Conservation (phyloP, 441 rosid species). For the Iberis amara region DNA sequence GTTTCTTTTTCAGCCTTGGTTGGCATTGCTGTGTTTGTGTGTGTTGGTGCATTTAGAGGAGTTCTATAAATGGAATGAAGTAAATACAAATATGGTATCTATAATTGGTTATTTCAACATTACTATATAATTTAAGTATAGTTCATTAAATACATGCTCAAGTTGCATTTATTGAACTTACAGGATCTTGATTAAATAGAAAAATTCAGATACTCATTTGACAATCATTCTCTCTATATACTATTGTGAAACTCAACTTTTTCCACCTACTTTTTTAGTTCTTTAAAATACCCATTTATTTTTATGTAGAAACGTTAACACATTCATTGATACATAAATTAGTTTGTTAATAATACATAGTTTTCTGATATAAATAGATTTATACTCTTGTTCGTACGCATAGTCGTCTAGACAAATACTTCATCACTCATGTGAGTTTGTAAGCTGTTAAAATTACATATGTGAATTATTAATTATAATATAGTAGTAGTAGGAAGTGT, state of each 20-base stretch:
- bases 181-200: slow-evolving; percentile 40
- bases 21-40: slow-evolving; percentile 19
- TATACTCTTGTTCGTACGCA: slow-evolving; percentile 16
- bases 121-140: slow-evolving; percentile 2
- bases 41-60: slow-evolving; percentile 31
- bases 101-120: slow-evolving; percentile 11
- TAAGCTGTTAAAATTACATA: slow-evolving; percentile 17
- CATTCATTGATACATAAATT: too few relatives aligned
- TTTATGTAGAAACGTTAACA: too few relatives aligned
- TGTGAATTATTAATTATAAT: slow-evolving; percentile 2
- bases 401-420: too few relatives aligned
- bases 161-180: slow-evolving; percentile 59
- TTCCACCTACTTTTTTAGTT: slow-evolving; percentile 2
- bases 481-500: slow-evolving; percentile 12
- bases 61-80: slow-evolving; percentile 25
- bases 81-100: slow-evolving; percentile 20
- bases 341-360: too few relatives aligned
- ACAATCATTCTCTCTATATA: slow-evolving; percentile 31
- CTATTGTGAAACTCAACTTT: slow-evolving; percentile 19
- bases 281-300: not conserved
- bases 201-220: slow-evolving; percentile 32
- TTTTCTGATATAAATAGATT: slow-evolving; percentile 8
- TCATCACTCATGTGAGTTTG: slow-evolving; percentile 29
- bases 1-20: slow-evolving; percentile 1
- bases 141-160: slow-evolving; percentile 39